These are phyloP conservation scores for Melampsora larici-populina DNA, from an alignment of 1,284 basidiomycete genomes.

Conservation along the genomic window DNA sequence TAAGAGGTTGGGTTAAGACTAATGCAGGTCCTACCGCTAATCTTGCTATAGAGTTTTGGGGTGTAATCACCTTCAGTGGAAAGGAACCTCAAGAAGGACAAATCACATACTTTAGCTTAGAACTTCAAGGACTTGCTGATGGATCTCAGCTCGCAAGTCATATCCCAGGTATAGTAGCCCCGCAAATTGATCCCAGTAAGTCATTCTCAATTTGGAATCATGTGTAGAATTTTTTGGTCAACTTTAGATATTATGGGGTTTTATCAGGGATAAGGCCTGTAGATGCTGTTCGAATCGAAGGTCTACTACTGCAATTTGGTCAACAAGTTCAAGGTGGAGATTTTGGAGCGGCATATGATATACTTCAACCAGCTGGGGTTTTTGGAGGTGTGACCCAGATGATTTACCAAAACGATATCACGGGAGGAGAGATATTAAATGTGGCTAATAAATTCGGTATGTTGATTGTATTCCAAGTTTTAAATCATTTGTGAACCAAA, in stretches of 20 bases:
- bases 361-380: neutral
- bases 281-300: neutral
- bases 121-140: neutral
- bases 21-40: neutral
- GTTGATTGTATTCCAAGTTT: neutral
- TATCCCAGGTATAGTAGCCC: neutral
- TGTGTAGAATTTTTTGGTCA: neutral
- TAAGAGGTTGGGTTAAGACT: neutral
- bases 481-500: no score
- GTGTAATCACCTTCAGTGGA: neutral
- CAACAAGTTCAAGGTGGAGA: neutral
- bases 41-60: neutral
- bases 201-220: neutral
- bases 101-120: neutral
- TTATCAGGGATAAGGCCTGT: neutral
- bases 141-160: neutral
- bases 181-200: neutral
- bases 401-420: neutral
- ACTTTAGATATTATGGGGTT: neutral
- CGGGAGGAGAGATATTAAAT: neutral
- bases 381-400: neutral
- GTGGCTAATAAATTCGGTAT: neutral
- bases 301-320: neutral
- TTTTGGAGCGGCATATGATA: slow-evolving; percentile 2
- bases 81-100: neutral